Conservation (phyloP, 805 yeast genomes). For the Scheffersomyces coipomensis region DNA sequence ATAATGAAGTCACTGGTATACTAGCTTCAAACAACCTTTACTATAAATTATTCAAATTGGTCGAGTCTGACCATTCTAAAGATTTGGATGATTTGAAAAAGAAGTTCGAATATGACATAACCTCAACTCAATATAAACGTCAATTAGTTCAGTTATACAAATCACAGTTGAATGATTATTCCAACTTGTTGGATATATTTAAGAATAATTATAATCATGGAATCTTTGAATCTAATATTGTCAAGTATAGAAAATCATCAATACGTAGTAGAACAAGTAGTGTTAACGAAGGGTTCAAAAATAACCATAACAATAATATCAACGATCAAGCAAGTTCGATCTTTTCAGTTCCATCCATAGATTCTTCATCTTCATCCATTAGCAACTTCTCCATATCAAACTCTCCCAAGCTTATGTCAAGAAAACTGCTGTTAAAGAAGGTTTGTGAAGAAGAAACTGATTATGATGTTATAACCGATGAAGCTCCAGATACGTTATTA, state of each 20-base stretch:
- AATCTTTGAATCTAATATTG: constrained; percentile 13
- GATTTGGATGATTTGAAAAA: constrained; percentile 13
- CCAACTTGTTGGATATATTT: constrained; percentile 17
- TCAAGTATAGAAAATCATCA: constrained; percentile 6
- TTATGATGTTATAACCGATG: constrained; percentile 31
- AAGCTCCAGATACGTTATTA: constrained; percentile 35
- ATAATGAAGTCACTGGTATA: constrained; percentile 19
- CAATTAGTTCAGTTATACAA: constrained; percentile 18
- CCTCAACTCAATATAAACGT: constrained; percentile 11
- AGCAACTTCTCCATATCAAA: background rate
- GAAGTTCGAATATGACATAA: constrained; percentile 10
- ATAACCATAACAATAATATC: background rate
- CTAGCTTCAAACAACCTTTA: constrained; percentile 16
- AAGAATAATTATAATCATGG: constrained; percentile 23
- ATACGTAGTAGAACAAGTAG: background rate
- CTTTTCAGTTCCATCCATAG: constrained; percentile 1
- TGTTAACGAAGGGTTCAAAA: background rate
- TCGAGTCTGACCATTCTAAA: constrained; percentile 18
- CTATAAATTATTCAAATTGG: constrained; percentile 18
- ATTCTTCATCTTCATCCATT: background rate
- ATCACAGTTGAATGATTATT: constrained; percentile 15
- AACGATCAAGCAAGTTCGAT: constrained; percentile 2
- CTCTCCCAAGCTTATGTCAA: background rate
- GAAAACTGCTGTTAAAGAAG: background rate
- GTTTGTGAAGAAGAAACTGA: constrained; percentile 4